Evolutionary conservation across 331 rosid species (phyloP), one percentile per base, ranked within the genome.

Genomic region (Stylosanthes scabra): DNA sequence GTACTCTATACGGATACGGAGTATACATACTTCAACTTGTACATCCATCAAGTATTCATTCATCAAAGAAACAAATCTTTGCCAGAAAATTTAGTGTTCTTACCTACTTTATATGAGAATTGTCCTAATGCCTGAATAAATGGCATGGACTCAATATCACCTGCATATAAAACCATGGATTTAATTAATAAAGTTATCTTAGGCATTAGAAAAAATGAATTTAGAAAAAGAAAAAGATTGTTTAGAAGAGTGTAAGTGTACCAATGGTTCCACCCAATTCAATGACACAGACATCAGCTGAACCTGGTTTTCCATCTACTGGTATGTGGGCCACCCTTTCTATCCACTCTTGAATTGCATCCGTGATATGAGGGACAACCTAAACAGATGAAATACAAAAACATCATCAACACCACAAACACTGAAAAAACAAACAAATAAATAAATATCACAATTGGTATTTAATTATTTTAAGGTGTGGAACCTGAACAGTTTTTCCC

Each of bases 201-300:
- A 63, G 12, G 62, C 73, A 73, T 51, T 13, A 75, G 69, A 25
- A 56, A n/a, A 0, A 50, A n/a, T 13, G 15, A 13, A 34, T 34
- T 34, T 20, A 20, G 1, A 20, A 20, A 20, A 9, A 49, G 5
- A 3, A 49, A 66, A 68, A 77, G 60, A 81, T 14, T 55, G 44
- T 76, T 69, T 59, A 31, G 44, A 70, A 29, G 68, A 34, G 39
- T 4, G 56, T 58, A 50, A 80, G 52, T 50, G 51, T 85, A 93
- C 98, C 98, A 76, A 94, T 91, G 61, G 99, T 94, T 79, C 99
- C 99, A 64, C 99, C 99, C 84, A 94, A 72, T 87, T 94, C 99
- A 44, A 94, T 88, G 45, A 94, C 96, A 81, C 99, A 94, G 45
- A 91, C 99, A 84, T 94, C 99, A 71, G 99, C 91, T 54, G 96